Percentiles rank a stretch among this genome's conserved stretches.
phyloP scores from a whole-genome alignment of 495 filamentous ascomycete genomes.

The Annulohypoxylon stygium region DNA sequence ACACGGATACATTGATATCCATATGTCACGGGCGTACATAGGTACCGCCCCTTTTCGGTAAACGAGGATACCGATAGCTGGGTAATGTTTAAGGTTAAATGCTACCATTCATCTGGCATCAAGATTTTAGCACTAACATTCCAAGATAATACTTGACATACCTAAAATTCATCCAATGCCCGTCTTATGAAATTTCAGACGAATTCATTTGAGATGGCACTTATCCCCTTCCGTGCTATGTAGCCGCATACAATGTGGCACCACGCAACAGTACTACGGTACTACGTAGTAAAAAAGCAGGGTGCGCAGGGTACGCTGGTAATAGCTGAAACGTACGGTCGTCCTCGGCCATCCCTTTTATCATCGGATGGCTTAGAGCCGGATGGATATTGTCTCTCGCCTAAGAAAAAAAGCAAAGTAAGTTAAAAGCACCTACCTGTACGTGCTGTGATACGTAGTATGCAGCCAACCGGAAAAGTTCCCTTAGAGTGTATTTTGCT shows the following conservation, averaged over 20 bases:
- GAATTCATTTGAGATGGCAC: constrained; percentile 10
- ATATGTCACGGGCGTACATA: constrained; percentile 3
- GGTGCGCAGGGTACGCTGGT: constrained; percentile 15
- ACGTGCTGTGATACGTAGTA: constrained; percentile 1
- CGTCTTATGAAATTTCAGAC: constrained; percentile 26
- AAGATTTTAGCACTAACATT: neutral
- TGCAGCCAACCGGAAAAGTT: constrained; percentile 33
- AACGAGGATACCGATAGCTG: constrained; percentile 10
- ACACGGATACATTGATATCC: constrained; percentile 14
- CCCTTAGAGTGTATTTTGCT: neutral
- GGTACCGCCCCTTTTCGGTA: constrained; percentile 14
- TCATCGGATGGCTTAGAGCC: constrained; percentile 39
- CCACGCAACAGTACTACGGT: constrained; percentile 3
- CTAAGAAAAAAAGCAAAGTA: constrained; percentile 21
- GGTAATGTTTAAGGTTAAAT: constrained; percentile 41
- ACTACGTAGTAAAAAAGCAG: constrained; percentile 18
- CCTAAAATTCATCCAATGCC: constrained; percentile 9
- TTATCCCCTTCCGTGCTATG: constrained; percentile 20
- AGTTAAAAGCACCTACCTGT: neutral
- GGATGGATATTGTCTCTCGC: constrained; percentile 32
- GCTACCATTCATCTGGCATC: constrained; percentile 20
- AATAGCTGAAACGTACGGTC: constrained; percentile 37
- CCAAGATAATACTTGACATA: neutral
- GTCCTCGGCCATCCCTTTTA: constrained; percentile 21
- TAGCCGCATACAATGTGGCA: constrained; percentile 3